A percentile compares a stretch with the other conserved stretches of the same genome.
Evolutionary conservation across 2,329 filamentous ascomycete species (phyloP).

Genomic region (Dendryphion nanum): DNA sequence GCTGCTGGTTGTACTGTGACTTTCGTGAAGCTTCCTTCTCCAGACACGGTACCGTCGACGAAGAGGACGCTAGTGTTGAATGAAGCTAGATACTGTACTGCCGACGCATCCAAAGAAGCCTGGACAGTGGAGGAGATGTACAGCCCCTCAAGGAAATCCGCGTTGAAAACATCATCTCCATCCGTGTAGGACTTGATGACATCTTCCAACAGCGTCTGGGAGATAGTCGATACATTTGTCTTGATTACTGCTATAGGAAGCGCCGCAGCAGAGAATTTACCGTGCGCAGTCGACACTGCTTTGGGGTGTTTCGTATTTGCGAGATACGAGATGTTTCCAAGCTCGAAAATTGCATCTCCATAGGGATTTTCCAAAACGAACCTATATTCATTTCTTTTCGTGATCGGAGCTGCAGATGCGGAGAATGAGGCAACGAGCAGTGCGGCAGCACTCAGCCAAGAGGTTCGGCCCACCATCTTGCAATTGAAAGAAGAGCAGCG

Average conservation of each 20-base stretch:
- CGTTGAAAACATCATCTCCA: constrained; percentile 38
- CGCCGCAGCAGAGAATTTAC: constrained; percentile 1
- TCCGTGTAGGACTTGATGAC: constrained; percentile 30
- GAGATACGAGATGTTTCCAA: constrained; percentile 39
- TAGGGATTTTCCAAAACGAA: constrained; percentile 18
- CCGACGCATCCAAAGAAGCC: constrained; percentile 18
- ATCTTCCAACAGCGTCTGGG: constrained; percentile 24
- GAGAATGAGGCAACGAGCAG: constrained; percentile 9
- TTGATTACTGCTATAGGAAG: constrained; percentile 31
- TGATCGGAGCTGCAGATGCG: constrained; percentile 10
- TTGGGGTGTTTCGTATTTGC: constrained; percentile 36
- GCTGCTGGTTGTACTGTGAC: constrained; percentile 6
- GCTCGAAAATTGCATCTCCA: constrained; percentile 34
- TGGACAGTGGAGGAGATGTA: constrained; percentile 25
- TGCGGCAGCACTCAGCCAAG: neutral
- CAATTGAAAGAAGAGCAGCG: too few species aligned
- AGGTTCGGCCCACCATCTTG: neutral
- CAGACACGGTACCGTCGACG: constrained; percentile 9
- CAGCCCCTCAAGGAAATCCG: constrained; percentile 36
- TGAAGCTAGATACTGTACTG: constrained; percentile 14
- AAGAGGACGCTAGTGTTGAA: constrained; percentile 18
- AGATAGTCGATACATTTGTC: constrained; percentile 27
- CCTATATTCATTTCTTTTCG: constrained; percentile 18
- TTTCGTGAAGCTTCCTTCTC: constrained; percentile 6
- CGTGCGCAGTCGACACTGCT: constrained; percentile 8